Base-by-base conservation (phyloP, 169 alveolate species). In the Cryptosporidium sp. region DNA sequence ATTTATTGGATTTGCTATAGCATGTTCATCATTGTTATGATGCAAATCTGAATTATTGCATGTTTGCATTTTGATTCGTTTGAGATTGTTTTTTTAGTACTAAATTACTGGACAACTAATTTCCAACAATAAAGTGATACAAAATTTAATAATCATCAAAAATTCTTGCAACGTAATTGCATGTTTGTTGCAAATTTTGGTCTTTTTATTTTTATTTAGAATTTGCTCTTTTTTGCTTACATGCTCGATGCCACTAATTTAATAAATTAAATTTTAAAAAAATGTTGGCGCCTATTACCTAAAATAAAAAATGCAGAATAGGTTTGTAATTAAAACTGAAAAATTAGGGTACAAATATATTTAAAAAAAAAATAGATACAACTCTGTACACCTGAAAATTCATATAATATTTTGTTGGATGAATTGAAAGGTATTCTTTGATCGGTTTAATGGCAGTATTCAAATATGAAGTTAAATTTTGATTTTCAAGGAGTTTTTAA, bases 401-500 rank as follows among this genome's bases (percentile, higher is more conserved):
- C 10, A 33, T 3, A 37, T 37, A 21, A 4, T 65, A 14, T 0
- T 35, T 2, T 9, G n/a, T 65, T 65, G 21, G 72, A 65, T 33
- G 72, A 65, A 65, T 65, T 35, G 26, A 33, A 16, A 21, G 8
- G 4, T 3, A 21, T 35, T 37, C 16, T 37, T 14, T 65, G 53
- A n/a, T 21, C 18, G 31, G 31, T n/a, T 29, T 65, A n/a, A n/a
- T 8, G 23, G 2, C 9, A 65, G 29, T 51, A 51, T 12, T 73
- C 37, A 14, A 73, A 53, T 18, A 73, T 73, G 86, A 73, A 56
- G 23, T 29, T 73, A 37, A 73, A 73, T 73, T 73, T 73, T 73
- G 86, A 73, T 60, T 73, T 73, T 73, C 86, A 73, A 23, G 86
- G 86, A 14, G 53, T 73, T 73, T 31, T 73, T 58, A 73, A 56